A percentile compares a stretch with the other conserved stretches of the same genome.
Evolutionary conservation across 2,329 filamentous ascomycete genomes (phyloP).

Genomic region (Sarocladiaceae sp.): DNA sequence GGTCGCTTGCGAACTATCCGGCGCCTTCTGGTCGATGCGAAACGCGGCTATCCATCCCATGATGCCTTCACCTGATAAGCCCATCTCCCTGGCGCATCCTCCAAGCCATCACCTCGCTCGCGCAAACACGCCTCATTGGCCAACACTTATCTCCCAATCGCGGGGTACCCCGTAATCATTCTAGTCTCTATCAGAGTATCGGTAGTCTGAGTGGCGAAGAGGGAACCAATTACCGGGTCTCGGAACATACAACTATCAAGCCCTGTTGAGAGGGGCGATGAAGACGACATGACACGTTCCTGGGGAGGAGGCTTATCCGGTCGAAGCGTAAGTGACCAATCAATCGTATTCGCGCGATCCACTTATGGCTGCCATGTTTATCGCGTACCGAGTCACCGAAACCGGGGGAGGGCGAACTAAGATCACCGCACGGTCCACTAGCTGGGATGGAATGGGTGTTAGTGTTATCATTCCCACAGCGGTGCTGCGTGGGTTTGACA

Average conservation of each 20-base stretch:
- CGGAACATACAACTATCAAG: too few species aligned
- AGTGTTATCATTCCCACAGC: conserved; percentile 4
- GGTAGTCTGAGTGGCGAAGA: neutral
- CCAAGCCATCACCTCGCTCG: neutral
- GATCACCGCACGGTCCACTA: neutral
- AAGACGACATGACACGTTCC: too few species aligned
- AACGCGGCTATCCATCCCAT: too few species aligned
- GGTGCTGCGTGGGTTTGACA: too few species aligned
- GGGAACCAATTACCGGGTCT: neutral
- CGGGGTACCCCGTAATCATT: neutral
- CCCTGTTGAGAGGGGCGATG: too few species aligned
- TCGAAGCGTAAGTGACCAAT: neutral
- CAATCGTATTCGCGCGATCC: neutral
- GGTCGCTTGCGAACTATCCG: too few species aligned
- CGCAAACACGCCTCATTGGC: neutral
- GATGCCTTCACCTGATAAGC: neutral
- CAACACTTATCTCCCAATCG: neutral
- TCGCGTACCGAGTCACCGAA: neutral
- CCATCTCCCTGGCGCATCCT: neutral
- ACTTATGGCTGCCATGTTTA: neutral
- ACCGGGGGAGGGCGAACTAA: neutral
- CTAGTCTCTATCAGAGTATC: neutral
- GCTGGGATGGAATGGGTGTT: neutral
- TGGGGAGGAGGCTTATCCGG: neutral
- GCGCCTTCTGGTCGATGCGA: too few species aligned